A percentile compares a stretch with the other conserved stretches of the same genome.
These are phyloP conservation scores for Vachellia pachyceras DNA, from an alignment of 306 rosid species.

Conservation along the genomic window DNA sequence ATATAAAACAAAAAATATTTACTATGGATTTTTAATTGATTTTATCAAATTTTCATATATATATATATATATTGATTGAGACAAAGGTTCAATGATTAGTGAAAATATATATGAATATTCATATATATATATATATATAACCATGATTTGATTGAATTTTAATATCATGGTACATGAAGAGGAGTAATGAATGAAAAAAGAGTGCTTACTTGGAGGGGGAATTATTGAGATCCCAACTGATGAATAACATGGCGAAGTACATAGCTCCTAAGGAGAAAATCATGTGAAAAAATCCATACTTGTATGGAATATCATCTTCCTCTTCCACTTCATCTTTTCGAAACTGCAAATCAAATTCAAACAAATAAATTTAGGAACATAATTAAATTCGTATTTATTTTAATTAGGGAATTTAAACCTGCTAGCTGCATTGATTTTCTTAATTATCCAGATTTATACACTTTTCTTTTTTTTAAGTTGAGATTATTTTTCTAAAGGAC, in stretches of 20 bases:
- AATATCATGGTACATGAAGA: neutral
- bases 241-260: constrained; percentile 93
- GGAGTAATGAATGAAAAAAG: neutral
- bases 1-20: too few species aligned
- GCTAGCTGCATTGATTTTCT: neutral
- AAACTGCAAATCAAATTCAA: constrained; percentile 50
- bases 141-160: too few species aligned
- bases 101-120: too few species aligned
- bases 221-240: constrained; percentile 90
- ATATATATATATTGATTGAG: too few species aligned
- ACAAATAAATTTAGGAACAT: neutral
- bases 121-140: too few species aligned
- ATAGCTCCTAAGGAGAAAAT: constrained; percentile 84
- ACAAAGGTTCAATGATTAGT: too few species aligned
- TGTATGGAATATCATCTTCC: constrained; percentile 75
- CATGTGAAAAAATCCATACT: constrained; percentile 80
- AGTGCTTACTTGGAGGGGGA: constrained; percentile 69
- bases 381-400: neutral
- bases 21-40: too few species aligned
- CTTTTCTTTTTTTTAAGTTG: too few species aligned
- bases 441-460: too few species aligned
- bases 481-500: too few species aligned
- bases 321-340: constrained; percentile 53
- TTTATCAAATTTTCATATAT: too few species aligned
- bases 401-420: neutral